A percentile compares a stretch with the other conserved stretches of the same genome.
Evolutionary conservation across 225 moss, liverwort and hornwort genomes (phyloP).

Genomic region (Rhytidiadelphus loreus): DNA sequence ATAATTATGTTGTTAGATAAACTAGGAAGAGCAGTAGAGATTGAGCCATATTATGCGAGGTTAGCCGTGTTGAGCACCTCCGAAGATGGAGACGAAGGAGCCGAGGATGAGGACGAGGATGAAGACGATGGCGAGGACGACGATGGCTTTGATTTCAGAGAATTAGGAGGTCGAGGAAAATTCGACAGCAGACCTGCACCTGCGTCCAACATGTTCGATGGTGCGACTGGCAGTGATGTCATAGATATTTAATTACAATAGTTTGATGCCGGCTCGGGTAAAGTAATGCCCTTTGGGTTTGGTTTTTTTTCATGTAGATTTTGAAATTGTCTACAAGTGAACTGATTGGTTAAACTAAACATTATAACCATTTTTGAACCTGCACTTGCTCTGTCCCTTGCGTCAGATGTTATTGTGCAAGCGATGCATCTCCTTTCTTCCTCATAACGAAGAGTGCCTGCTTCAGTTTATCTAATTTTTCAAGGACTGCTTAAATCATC

Average conservation of each 20-base stretch:
- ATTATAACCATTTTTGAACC: neutral
- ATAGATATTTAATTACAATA: slow-evolving; percentile 16
- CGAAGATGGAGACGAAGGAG: neutral
- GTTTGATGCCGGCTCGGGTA: neutral
- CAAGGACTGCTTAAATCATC: neutral
- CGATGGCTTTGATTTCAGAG: neutral
- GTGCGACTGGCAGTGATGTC: neutral
- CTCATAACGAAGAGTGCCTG: neutral
- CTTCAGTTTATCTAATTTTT: neutral
- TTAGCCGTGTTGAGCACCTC: slow-evolving; percentile 10
- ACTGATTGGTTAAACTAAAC: neutral
- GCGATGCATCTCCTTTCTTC: neutral
- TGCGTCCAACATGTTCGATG: neutral
- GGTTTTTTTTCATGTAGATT: neutral
- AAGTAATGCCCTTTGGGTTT: neutral
- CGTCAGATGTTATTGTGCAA: neutral
- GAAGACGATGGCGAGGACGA: neutral
- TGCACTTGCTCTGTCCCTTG: neutral
- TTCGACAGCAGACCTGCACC: slow-evolving; percentile 15
- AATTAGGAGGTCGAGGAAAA: neutral
- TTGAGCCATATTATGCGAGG: slow-evolving; percentile 30
- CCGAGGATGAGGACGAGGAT: neutral
- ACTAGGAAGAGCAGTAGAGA: slow-evolving; percentile 53
- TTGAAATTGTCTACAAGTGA: neutral
- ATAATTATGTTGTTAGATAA: slow-evolving; percentile 62